Evolutionary conservation across 1,284 basidiomycete species (phyloP).

Genomic region (Sporisorium scitamineum): DNA sequence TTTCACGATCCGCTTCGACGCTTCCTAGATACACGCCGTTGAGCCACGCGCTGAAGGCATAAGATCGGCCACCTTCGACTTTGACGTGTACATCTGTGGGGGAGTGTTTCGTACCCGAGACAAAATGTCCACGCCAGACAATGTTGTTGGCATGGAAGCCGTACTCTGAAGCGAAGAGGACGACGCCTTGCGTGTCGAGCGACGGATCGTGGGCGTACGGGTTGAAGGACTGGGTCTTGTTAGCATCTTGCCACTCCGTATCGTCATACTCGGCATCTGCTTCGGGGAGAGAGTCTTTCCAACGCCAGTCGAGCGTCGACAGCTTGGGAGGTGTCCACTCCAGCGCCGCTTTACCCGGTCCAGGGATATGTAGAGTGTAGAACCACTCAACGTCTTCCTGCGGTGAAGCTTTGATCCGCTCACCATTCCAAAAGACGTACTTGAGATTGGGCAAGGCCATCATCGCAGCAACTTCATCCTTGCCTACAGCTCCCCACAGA

Average conservation of each 20-base stretch:
- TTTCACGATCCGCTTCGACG: slow-evolving; percentile 59
- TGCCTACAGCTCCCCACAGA: slow-evolving; percentile 19
- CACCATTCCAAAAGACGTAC: slow-evolving; percentile 36
- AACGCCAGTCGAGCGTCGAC: slow-evolving; percentile 75
- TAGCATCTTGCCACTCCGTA: slow-evolving; percentile 73
- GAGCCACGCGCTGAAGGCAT: slow-evolving; percentile 83
- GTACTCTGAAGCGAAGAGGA: slow-evolving; percentile 74
- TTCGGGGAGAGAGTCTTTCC: slow-evolving; percentile 79
- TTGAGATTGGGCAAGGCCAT: slow-evolving; percentile 24
- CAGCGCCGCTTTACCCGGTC: slow-evolving; percentile 12
- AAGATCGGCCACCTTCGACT: slow-evolving; percentile 81
- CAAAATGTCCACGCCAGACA: slow-evolving; percentile 83
- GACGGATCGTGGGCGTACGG: slow-evolving; percentile 73
- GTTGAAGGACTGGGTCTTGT: slow-evolving; percentile 79
- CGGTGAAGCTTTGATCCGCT: slow-evolving; percentile 5
- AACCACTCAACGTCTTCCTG: slow-evolving; percentile 12
- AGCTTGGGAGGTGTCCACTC: slow-evolving; percentile 24
- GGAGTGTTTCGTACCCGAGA: slow-evolving; percentile 65
- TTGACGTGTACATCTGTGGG: slow-evolving; percentile 76
- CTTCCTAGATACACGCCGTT: slow-evolving; percentile 79
- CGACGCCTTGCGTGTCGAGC: slow-evolving; percentile 74
- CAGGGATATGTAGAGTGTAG: slow-evolving; percentile 19
- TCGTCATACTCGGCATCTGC: slow-evolving; percentile 71
- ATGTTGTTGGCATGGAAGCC: slow-evolving; percentile 76
- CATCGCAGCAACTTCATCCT: slow-evolving; percentile 1